Base-by-base conservation (phyloP, 805 yeast genomes). In the Kazachstania bromeliacearum region DNA sequence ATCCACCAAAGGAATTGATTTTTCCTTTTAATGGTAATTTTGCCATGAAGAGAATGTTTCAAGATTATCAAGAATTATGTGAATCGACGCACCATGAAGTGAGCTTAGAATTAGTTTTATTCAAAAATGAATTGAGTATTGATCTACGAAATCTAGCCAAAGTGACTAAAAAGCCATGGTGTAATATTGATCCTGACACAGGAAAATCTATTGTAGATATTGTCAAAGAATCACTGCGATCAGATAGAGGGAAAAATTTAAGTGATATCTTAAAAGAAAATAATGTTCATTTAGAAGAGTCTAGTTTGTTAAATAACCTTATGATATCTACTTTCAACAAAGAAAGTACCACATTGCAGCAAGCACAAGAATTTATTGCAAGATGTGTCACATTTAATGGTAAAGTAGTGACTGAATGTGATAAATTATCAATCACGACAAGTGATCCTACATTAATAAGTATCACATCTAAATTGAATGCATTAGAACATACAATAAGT, bases 361-460 rank as follows among this genome's bases (percentile, higher is more conserved):
- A 16, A 58, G 62, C 62, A 17, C 59, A 64, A 32, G 77, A 73
- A 45, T 75, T 71, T 51, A 62, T 80, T 34, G 76, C 79, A 13
- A 68, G 79, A 41, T 74, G 83, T 37, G 59, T 77, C 12, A 79
- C 87, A 0, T 79, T 70, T 52, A 61, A 71, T 39, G 62, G 64
- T 28, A 64, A 61, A 44, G 85, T 79, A 30, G 87, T 79, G 18
- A 73, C 75, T 49, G 75, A 79, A 18, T 59, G 63, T 41, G 78
- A 72, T 40, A 75, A 73, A 38, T 59, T 77, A 16, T 75, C 74
- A 40, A 75, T 77, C 3, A 67, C 75, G 19, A 70, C 79, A 3
- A 77, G 81, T 17, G 89, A 81, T 47, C 88, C 88, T 2, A 66
- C 73, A 7, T 53, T 81, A 36, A 63, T 79, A 26, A 72, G 80